Conservation (phyloP, 2,329 filamentous ascomycete genomes). For the Cercospora nicotianae region DNA sequence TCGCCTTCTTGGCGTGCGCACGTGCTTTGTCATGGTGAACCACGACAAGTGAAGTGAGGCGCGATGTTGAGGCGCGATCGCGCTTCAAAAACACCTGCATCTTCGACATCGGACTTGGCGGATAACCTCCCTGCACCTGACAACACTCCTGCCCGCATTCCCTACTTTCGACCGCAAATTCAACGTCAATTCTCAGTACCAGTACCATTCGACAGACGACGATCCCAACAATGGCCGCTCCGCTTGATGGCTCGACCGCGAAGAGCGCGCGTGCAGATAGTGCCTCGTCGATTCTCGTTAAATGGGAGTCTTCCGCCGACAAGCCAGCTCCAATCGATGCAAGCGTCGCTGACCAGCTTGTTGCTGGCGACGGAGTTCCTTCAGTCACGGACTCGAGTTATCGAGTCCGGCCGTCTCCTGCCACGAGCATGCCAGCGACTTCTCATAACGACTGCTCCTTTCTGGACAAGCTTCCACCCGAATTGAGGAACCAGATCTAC, state of each 20-base stretch:
- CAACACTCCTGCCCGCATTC: not conserved
- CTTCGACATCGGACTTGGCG: too few species aligned
- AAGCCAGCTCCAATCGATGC: not conserved
- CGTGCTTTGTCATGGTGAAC: not conserved
- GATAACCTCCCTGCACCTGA: not conserved
- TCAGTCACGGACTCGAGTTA: not conserved
- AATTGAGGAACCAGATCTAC: not conserved
- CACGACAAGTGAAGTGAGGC: not conserved
- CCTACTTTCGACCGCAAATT: not conserved
- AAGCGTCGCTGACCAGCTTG: not conserved
- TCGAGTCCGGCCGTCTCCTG: not conserved
- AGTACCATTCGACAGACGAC: not conserved
- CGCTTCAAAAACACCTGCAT: not conserved
- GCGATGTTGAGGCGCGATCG: too few species aligned
- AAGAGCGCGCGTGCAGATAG: not conserved
- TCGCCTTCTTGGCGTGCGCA: not conserved
- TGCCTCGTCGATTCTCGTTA: not conserved
- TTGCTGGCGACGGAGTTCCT: not conserved
- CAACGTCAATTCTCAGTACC: not conserved
- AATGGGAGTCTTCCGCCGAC: not conserved
- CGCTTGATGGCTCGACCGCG: not conserved
- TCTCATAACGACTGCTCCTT: not conserved
- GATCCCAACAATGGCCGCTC: not conserved
- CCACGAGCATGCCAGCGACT: not conserved
- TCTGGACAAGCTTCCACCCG: not conserved